Base-by-base conservation (phyloP, 805 yeast genomes). In the Zygotorulaspora danielsina region DNA sequence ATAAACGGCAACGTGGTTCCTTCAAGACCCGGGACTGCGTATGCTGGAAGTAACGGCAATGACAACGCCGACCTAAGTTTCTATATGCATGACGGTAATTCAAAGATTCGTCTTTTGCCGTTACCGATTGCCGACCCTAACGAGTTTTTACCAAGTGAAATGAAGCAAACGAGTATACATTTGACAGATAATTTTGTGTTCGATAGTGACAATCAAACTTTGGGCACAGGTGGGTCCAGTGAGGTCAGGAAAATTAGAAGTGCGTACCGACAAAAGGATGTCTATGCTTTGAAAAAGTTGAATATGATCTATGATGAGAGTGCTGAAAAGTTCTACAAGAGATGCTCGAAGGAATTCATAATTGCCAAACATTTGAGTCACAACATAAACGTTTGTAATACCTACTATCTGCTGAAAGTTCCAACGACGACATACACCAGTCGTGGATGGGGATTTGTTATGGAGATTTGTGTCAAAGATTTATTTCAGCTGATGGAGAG, bases 181-280 rank as follows among this genome's bases (percentile, higher is more conserved):
- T 60, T 84, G 42, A 66, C 71, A 20, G 81, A 79, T 32, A 76
- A 74, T 40, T 84, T 76, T 53, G 75, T 70, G 29, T 48, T 72
- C 13, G 66, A 70, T 2, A 64, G 65, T 18, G 67, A 65, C 34
- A 66, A 66, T 17, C 71, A 72, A 38, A 73, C 71, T 33, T 58
- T 84, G 36, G 93, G 89, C 2, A 75, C 72, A 39, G 93, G 94
- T 34, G 89, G 89, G 3, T 75, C 84, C 2, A 75, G 86, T 4
- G 74, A 75, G 34, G 88, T 84, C 15, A 67, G 80, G 39, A 73
- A 72, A 41, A 60, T 74, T 3, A 64, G 66, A 39, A 57, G 64
- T 11, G 59, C 64, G 28, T 49, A 57, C 17, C 45, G 46, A 22
- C 56, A 60, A 16, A 69, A 69, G 39, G 69, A 71, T 41, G 47